These are phyloP conservation scores for Russula foetens DNA, from an alignment of 768 basidiomycete species.

Conservation along the genomic window DNA sequence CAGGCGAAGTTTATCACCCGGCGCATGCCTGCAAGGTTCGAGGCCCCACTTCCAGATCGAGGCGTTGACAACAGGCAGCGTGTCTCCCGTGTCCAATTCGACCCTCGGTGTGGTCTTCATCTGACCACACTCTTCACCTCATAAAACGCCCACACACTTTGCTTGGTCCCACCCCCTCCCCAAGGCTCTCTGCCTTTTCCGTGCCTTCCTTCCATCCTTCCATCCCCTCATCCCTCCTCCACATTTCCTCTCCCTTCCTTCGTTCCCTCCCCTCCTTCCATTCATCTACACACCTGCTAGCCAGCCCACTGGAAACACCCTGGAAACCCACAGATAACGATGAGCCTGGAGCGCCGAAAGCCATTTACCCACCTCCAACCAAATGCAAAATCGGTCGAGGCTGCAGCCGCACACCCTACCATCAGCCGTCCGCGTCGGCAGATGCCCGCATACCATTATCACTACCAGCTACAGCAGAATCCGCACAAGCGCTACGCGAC, in stretches of 20 bases:
- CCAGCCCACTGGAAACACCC: too few relatives aligned
- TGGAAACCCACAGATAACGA: background rate
- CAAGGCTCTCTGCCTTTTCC: conserved; percentile 1
- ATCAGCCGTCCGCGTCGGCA: conserved; percentile 14
- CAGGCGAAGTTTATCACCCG: conserved; percentile 5
- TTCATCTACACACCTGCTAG: too few relatives aligned
- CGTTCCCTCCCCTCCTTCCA: background rate
- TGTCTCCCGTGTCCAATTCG: conserved; percentile 9
- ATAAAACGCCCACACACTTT: conserved; percentile 12
- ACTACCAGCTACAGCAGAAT: background rate
- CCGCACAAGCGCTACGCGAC: conserved; percentile 16
- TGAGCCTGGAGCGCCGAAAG: conserved; percentile 13
- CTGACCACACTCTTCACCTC: conserved; percentile 15
- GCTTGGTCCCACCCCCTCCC: background rate
- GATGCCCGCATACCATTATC: conserved; percentile 1
- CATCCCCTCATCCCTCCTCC: background rate
- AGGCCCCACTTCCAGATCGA: conserved; percentile 11
- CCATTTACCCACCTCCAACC: conserved; percentile 6
- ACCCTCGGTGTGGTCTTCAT: conserved; percentile 6
- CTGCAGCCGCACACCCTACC: background rate
- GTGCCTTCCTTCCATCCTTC: background rate
- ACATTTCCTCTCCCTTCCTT: background rate
- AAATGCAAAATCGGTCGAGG: background rate
- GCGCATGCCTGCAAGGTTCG: conserved; percentile 6
- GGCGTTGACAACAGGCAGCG: conserved; percentile 12